Percentiles rank a stretch among this genome's conserved stretches.
Evolutionary conservation across 176 grass and related monocot genomes (phyloP).

Genomic region (Oryza australiensis): DNA sequence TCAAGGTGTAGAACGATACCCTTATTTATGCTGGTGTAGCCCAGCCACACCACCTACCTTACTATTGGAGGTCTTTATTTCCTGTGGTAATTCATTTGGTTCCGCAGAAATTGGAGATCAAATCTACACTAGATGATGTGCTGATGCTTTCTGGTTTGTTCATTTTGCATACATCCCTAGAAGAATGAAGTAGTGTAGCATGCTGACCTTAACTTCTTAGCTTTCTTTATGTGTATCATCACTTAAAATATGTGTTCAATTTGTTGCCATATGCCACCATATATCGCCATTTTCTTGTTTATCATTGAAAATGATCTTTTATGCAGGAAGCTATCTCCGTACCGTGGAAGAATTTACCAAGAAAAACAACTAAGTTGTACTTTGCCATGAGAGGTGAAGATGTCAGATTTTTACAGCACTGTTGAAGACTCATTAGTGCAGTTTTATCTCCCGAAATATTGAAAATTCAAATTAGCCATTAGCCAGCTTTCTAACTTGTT

Average conservation of each 20-base stretch:
- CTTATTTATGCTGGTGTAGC: background rate
- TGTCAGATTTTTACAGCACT: background rate
- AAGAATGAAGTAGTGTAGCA: background rate
- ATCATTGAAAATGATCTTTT: background rate
- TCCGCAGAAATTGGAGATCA: background rate
- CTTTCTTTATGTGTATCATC: slow-evolving; percentile 3
- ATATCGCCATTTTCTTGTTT: background rate
- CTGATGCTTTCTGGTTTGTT: background rate
- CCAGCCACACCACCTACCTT: background rate
- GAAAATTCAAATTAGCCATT: background rate
- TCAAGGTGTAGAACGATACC: background rate
- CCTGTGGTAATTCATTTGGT: background rate
- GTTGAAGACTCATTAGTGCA: slow-evolving; percentile 5
- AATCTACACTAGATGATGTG: background rate
- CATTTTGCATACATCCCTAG: background rate
- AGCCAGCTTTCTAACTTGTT: background rate
- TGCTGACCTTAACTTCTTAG: background rate
- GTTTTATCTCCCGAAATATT: too few species aligned
- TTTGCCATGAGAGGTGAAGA: slow-evolving; percentile 74
- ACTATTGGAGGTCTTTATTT: background rate
- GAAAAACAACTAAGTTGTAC: slow-evolving; percentile 69
- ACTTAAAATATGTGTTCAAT: background rate
- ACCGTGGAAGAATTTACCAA: slow-evolving; percentile 72
- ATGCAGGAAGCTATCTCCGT: slow-evolving; percentile 77
- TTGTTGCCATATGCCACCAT: background rate